Base-by-base conservation (phyloP, 148 eudicot genomes). In the Salicornia ramosissima region DNA sequence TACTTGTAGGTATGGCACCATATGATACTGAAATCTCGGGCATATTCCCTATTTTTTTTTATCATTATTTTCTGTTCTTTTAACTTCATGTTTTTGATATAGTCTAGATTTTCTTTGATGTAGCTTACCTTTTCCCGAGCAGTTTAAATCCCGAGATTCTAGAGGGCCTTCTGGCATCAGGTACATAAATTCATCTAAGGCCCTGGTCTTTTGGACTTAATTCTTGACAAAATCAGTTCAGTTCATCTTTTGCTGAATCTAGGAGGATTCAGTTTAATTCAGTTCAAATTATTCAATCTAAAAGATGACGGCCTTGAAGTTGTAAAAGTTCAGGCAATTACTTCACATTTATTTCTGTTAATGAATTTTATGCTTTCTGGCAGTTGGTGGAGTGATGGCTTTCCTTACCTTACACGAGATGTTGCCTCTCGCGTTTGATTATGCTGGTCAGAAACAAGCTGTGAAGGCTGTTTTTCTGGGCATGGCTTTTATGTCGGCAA, bases 361-460 rank as follows among this genome's bases (percentile, higher is more conserved):
- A 36, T 36, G 4, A 3, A 36, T 36, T 43, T 61, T 22, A 46
- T 65, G 24, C 40, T 26, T 64, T 19, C 24, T 31, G 74, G 57
- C 90, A 94, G 97, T 94, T 80, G 99, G 99, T 62, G 99, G 99
- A 34, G 97, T 94, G 72, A 94, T 94, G 99, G 99, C 97, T 69
- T 94, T 91, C 79, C 88, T 94, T 51, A 94, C 99, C 29, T 81
- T 94, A 79, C 99, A 94, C 80, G 99, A 91, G 81, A 94, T 94
- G 99, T 71, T 94, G 80, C 99, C 99, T 10, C 70, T 94, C 76
- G 99, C 99, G 19, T 91, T 94, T 79, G 99, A 94, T 83, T 94
- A 94, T 72, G 97, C 97, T 74, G 99, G 97, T 34, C 97, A 84
- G 71, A 91, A 91, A 76, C 97, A 88, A 84, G 96, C 99, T 51